Evolutionary conservation across 805 yeast genomes (phyloP), one percentile per base, ranked within the genome.

Genomic region (Metschnikowia rubicola): DNA sequence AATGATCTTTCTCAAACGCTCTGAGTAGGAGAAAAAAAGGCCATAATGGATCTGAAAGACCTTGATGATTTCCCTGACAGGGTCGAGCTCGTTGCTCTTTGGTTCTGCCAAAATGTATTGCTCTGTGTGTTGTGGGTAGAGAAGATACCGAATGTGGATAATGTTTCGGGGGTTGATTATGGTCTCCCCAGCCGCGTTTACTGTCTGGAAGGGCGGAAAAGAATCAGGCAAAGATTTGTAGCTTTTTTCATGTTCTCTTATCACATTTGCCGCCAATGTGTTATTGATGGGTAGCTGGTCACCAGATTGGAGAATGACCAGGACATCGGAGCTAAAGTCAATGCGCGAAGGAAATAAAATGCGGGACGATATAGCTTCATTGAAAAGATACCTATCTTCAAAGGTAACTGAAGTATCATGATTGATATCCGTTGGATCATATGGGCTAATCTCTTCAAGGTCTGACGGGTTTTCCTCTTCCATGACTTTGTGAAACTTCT

Each of bases 31-130:
- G 46, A 73, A 73, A 52, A 66, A 73, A 10, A 73, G 57, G 4
- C 71, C 60, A 43, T 63, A 68, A 47, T 71, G 75, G 12, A 71
- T 65, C 61, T 69, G 71, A 46, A 73, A 66, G 5, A 71, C 53
- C 48, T 66, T 60, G 36, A 81, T 84, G 44, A 85, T 72, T 55
- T 86, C 92, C 41, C 71, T 76, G 39, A 82, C 66, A 4, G 90
- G 88, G 57, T 83, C 82, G 35, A 81, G 69, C 48, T 77, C 82
- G 44, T 79, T 79, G 50, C 74, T 74, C 50, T 78, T 79, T 6
- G 84, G 79, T 12, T 66, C 63, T 3, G 77, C 75, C 33, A 82
- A 62, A 8, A 72, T 50, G 51, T 76, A 82, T 35, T 68, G 67
- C 54, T 83, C 88, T 30, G 61, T 62, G 50, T 79, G 76, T 36